Evolutionary conservation across 2,329 filamentous ascomycete species (phyloP), one percentile per base, ranked within the genome.

Genomic region (Xylariaceae sp.): DNA sequence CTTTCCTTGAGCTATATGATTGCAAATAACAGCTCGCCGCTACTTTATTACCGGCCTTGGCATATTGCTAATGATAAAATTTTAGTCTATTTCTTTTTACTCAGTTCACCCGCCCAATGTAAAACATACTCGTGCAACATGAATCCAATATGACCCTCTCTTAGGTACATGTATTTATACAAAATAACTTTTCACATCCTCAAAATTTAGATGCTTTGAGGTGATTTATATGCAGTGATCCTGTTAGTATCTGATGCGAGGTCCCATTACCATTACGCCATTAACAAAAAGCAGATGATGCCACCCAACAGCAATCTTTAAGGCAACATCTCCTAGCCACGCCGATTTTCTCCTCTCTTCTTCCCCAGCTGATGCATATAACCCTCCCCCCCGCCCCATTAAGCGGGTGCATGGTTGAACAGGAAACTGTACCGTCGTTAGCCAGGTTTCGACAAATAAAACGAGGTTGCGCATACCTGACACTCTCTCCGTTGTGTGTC

Each of bases 401-500:
- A 59, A 16, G 64, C 62, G 26, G 68, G 68, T 24, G 68, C 68
- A 35, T 70, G 66, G 40, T 65, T 68, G 51, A 70, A 70, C 26
- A 70, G 48, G 60, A 70, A 70, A 51, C 68, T 69, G 13, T 6
- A 43, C 18, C n/a, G 7, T 40, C 7, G 16, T 58, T 52, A 56
- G 46, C 26, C 16, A 20, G 6, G 9, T 8, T 9, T 45, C 5
- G 27, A 80, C 80, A 50, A 81, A 6, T 2, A 24, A 15, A 35
- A 27, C 15, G 4, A 21, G 5, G 18, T 8, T 26, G 20, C n/a
- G 15, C 68, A 67, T 81, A 84, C 45, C 79, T 82, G 26, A 85
- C 82, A 60, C 78, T 81, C 72, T 84, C 81, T 50, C 81, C 81
- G 62, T 83, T 83, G 68, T 84, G 81, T 15, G 81, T 84, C 55